Evolutionary conservation across 2,329 filamentous ascomycete genomes (phyloP).

Genomic region (Pyrenochaeta sp.): DNA sequence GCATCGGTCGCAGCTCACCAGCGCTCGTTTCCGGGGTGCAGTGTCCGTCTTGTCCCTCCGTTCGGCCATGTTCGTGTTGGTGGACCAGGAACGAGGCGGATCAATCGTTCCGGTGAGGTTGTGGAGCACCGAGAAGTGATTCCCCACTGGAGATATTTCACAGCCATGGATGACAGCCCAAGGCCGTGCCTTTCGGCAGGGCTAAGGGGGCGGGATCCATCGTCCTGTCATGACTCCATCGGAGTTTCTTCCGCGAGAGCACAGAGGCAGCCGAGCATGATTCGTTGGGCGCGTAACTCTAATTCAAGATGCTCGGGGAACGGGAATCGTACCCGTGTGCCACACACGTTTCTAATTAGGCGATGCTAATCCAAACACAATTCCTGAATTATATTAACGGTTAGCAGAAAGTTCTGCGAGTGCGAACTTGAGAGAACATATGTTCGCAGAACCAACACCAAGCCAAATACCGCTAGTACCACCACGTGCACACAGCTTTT

Average conservation of each 20-base stretch:
- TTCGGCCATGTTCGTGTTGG: slow-evolving; percentile 14
- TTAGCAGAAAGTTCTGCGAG: too few relatives aligned
- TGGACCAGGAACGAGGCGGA: background rate
- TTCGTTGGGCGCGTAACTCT: background rate
- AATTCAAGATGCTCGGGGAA: background rate
- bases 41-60: slow-evolving; percentile 26
- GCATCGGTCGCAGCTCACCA: slow-evolving; percentile 43
- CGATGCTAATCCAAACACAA: background rate
- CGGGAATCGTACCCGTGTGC: background rate
- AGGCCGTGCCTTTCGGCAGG: background rate
- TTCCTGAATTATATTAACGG: background rate
- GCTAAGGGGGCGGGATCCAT: background rate
- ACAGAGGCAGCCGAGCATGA: background rate
- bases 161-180: background rate
- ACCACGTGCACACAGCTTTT: background rate
- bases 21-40: slow-evolving; percentile 36
- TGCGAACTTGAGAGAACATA: background rate
- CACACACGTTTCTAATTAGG: background rate
- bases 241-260: background rate
- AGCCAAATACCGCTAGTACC: background rate
- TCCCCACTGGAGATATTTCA: background rate
- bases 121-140: background rate
- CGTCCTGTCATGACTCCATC: background rate
- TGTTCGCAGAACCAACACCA: background rate
- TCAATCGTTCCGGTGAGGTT: slow-evolving; percentile 3